Evolutionary conservation across 352 stramenopile genomes (phyloP), one percentile per base, ranked within the genome.

Genomic region (Phytophthora pinifolia): DNA sequence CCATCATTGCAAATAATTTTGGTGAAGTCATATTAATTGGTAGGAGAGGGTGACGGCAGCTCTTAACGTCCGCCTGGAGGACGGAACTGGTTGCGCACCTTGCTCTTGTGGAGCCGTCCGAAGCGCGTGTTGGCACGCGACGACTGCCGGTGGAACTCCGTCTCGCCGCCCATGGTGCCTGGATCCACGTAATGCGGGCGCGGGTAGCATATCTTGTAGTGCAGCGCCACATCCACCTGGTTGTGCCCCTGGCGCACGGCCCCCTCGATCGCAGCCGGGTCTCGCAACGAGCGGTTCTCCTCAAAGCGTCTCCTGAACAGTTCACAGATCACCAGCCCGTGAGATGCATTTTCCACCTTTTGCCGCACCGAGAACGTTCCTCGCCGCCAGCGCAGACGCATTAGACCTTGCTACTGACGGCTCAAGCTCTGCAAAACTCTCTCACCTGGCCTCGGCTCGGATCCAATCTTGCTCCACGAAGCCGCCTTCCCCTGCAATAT

Each of bases 191-290:
- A 87, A 22, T 90, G 54, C 22, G 81, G 84, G 6, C 84, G 72
- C 36, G 84, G 84, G 36, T 92, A 94, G 44, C 81, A 84, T 54
- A 89, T 94, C 48, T 89, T 84, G 65, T 92, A 92, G 65, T 92
- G 82, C 35, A 94, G 46, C 22, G 82, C 84, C 18, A 92, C 53
- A 47, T 94, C 84, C 44, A 94, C 73, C 36, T 92, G 76, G 43
- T 87, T 77, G 46, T 90, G 73, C 7, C 62, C 74, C 29, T 78
- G 67, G 9, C 77, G 64, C 9, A 94, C 59, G 9, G 79, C 69
- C 46, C 88, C 72, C 9, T 76, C 59, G 44, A 90, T 70, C 10
- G 63, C 38, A 9, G 38, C 30, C 7, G 66, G 27, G 43, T 76
- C 57, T 0, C 29, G 42, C 18, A 90, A 33, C 17, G 15, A 32